phyloP scores from a whole-genome alignment of 2,329 filamentous ascomycete species.

The Tolypocladium endophyticum region DNA sequence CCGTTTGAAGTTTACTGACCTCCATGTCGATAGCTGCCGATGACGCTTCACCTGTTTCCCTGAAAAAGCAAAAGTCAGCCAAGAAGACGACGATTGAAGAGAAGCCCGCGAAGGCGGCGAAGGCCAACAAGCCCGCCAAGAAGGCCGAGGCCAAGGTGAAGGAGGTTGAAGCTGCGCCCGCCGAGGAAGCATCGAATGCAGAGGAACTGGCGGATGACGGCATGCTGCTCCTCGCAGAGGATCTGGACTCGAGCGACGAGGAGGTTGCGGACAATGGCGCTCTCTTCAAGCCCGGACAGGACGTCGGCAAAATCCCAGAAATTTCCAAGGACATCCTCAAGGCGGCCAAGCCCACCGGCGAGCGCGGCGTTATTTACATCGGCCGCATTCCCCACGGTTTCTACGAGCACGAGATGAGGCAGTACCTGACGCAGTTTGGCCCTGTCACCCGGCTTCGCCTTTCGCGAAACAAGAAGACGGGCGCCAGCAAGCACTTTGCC shows the following conservation, averaged over 20 bases:
- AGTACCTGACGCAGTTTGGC: constrained; percentile 92
- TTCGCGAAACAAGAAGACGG: constrained; percentile 85
- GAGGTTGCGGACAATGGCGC: constrained; percentile 23
- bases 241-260: constrained; percentile 34
- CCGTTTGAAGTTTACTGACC: constrained; percentile 12
- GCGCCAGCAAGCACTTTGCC: constrained; percentile 84
- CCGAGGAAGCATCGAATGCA: constrained; percentile 19
- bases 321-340: constrained; percentile 33
- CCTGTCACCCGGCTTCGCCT: constrained; percentile 67
- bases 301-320: constrained; percentile 40
- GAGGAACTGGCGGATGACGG: constrained; percentile 31
- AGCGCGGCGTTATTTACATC: constrained; percentile 77
- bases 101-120: constrained; percentile 10
- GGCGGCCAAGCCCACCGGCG: constrained; percentile 34
- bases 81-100: constrained; percentile 19
- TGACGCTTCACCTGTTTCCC: constrained; percentile 30
- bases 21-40: constrained; percentile 23
- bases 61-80: constrained; percentile 35
- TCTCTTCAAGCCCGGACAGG: constrained; percentile 35
- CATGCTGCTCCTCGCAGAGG: constrained; percentile 31
- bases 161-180: constrained; percentile 16
- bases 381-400: constrained; percentile 88
- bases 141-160: constrained; percentile 11
- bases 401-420: constrained; percentile 90
- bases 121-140: constrained; percentile 21